Evolutionary conservation across 2,329 filamentous ascomycete species (phyloP).

Genomic region (Apiospora koreana): DNA sequence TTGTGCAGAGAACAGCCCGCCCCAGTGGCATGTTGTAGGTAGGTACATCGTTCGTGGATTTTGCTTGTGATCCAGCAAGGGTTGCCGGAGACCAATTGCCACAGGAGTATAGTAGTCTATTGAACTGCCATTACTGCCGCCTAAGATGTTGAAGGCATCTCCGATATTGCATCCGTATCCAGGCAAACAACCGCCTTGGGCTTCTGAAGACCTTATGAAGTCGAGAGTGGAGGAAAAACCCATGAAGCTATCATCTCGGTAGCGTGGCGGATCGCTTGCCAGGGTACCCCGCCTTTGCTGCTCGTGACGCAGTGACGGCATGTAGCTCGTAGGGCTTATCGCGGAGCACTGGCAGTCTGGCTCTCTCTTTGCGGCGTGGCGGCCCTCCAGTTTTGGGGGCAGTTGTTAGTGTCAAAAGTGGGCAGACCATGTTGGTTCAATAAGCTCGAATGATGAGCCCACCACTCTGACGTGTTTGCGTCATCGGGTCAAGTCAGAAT

Average conservation of each 20-base stretch:
- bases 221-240: neutral
- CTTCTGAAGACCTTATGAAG: neutral
- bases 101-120: neutral
- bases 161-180: neutral
- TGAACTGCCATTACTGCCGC: neutral
- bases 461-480: conserved; percentile 2
- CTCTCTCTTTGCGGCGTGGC: neutral
- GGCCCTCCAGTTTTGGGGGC: neutral
- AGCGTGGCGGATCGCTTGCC: neutral
- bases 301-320: neutral
- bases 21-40: neutral
- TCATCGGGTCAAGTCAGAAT: conserved; percentile 2
- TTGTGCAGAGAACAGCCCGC: neutral
- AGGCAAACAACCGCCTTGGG: neutral
- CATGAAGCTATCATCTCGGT: neutral
- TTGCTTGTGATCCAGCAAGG: neutral
- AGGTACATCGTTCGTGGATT: neutral
- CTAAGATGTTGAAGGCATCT: neutral
- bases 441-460: conserved; percentile 6
- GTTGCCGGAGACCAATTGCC: neutral
- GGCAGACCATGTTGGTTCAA: neutral
- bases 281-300: neutral
- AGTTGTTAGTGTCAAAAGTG: neutral
- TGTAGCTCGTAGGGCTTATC: conserved; percentile 4
- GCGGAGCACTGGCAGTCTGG: neutral